These are phyloP conservation scores for Prunus davidiana DNA, from an alignment of 306 rosid genomes.

Conservation along the genomic window DNA sequence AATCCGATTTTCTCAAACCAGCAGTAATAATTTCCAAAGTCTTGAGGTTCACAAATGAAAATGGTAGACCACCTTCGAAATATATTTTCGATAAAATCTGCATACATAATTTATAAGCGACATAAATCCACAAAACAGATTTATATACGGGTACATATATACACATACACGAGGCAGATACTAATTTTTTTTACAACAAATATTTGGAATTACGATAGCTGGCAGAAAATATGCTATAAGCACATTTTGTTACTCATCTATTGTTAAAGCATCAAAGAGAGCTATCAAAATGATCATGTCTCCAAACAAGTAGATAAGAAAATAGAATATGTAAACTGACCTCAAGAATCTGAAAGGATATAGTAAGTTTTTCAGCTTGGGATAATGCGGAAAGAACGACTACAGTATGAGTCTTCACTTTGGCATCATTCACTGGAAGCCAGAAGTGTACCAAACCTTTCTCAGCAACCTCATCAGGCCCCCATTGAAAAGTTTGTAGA, in stretches of 20 bases:
- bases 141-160: background rate
- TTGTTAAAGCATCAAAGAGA: too few relatives aligned
- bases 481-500: background rate
- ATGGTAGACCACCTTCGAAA: background rate
- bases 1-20: background rate
- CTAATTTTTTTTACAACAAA: too few relatives aligned
- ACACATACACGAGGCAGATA: background rate
- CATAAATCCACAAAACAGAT: background rate
- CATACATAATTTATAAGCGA: background rate
- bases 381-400: background rate
- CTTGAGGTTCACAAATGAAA: background rate
- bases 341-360: background rate
- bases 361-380: background rate
- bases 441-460: background rate
- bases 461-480: background rate
- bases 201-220: too few relatives aligned
- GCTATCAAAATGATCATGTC: background rate
- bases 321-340: background rate
- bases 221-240: too few relatives aligned
- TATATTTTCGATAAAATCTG: background rate
- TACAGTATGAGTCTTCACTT: background rate
- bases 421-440: background rate
- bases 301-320: background rate
- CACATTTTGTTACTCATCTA: background rate
- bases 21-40: background rate